Conservation (phyloP, 208 protist genomes). For the Acanthamoeba sp. region DNA sequence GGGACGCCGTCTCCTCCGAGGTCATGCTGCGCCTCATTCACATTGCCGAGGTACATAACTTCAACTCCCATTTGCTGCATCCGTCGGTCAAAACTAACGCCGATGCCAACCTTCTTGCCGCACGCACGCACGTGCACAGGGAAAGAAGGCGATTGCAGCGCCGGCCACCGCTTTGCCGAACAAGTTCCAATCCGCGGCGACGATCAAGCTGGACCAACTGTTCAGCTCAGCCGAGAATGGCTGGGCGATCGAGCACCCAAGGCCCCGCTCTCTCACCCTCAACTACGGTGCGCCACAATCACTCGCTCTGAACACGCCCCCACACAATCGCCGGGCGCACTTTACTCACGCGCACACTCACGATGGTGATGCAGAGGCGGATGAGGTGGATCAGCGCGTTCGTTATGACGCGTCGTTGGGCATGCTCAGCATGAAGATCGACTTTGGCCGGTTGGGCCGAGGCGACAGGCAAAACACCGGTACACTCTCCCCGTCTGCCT, state of each 20-base stretch:
- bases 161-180: neutral
- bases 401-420: neutral
- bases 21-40: conserved; percentile 20
- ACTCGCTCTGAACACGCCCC: neutral
- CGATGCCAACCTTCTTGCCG: no score
- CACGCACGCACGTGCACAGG: neutral
- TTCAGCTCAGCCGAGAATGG: neutral
- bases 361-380: neutral
- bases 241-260: neutral
- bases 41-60: conserved; percentile 21
- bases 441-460: neutral
- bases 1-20: conserved; percentile 32
- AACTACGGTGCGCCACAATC: neutral
- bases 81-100: neutral
- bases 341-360: neutral
- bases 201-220: neutral
- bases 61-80: neutral
- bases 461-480: neutral
- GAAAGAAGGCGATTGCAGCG: neutral
- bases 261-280: neutral
- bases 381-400: conserved; percentile 8
- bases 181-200: neutral
- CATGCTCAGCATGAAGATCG: conserved; percentile 22
- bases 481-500: neutral
- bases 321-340: neutral